phyloP scores from a whole-genome alignment of 2,329 filamentous ascomycete genomes.

The Lachnellula occidentalis region DNA sequence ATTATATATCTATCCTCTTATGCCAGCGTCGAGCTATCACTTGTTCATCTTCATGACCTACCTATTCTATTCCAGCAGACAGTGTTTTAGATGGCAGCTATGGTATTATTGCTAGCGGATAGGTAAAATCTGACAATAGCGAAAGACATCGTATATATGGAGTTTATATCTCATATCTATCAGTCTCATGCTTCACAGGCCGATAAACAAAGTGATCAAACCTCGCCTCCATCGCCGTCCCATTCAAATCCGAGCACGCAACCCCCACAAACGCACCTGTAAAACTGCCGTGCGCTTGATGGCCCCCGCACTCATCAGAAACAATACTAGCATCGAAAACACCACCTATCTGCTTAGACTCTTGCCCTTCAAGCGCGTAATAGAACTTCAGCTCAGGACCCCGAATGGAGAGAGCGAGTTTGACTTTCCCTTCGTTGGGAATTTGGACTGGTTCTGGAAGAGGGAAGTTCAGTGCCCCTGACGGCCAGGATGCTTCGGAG shows the following conservation, averaged over 20 bases:
- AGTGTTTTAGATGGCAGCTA: too few relatives aligned
- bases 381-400: constrained; percentile 50
- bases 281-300: constrained; percentile 56
- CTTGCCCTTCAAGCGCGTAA: constrained; percentile 44
- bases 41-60: too few relatives aligned
- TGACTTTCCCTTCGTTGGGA: constrained; percentile 50
- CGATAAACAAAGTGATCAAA: constrained; percentile 50
- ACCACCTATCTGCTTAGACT: constrained; percentile 46
- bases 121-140: too few relatives aligned
- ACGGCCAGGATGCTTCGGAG: constrained; percentile 52
- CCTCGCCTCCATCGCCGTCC: constrained; percentile 39
- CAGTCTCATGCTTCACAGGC: constrained; percentile 41
- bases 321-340: constrained; percentile 54
- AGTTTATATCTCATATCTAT: constrained; percentile 45
- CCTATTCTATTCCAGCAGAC: too few relatives aligned
- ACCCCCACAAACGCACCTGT: constrained; percentile 56
- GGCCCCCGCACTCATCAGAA: constrained; percentile 58
- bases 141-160: too few relatives aligned
- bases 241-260: constrained; percentile 51
- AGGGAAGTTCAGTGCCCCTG: constrained; percentile 42
- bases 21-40: too few relatives aligned
- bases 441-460: constrained; percentile 41
- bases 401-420: constrained; percentile 45
- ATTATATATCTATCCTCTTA: too few relatives aligned
- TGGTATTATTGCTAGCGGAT: too few relatives aligned